Base-by-base conservation (phyloP, 106 monocot species). In the Allium fistulosum region DNA sequence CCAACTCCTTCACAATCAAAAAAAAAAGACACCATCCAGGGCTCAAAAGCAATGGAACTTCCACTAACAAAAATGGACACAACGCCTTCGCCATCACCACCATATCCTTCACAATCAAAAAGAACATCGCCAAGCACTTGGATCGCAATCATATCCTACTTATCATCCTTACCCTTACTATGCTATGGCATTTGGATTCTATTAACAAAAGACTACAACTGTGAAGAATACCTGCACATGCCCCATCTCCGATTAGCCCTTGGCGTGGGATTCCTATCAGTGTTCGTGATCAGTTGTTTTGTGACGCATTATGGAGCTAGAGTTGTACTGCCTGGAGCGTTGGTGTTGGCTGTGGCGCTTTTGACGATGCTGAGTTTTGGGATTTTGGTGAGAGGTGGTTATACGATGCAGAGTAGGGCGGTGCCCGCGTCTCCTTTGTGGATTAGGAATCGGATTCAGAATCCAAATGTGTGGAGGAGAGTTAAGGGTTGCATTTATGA, bases 111-210 rank as follows among this genome's bases (percentile, higher is more conserved):
- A 26, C 6, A 7, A 9, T 15, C 13, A 11, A 49, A 9, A 14
- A 4, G 11, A 8, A 53, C 3, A 3, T 9, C 47, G 2, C 8
- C 8, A 10, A 4, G 12, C 66, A 67, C 50, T 8, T 9, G 5
- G 26, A 67, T 67, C 50, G 51, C 66, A 6, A 67, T 52, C 66
- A 4, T 52, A 4, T 11, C 51, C 51, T 67, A 67, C 66, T 7
- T 67, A 49, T 9, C 28, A 18, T 67, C 66, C 9, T 27, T 67
- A 49, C 66, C 66, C 28, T 27, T 67, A 18, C 51, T 67, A 9
- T 51, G 66, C 66, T 67, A 67, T 18, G 66, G 66, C 66, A 53
- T 67, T 9, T 67, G 66, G 66, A 49, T 67, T 9, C 66, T 67
- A 49, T 51, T 53, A 49, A 67, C 66, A 10, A 51, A 53, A 4